A percentile compares a stretch with the other conserved stretches of the same genome.
These are phyloP conservation scores for Aspergillus viridinutans DNA, from an alignment of 2,329 filamentous ascomycete genomes.

Conservation along the genomic window DNA sequence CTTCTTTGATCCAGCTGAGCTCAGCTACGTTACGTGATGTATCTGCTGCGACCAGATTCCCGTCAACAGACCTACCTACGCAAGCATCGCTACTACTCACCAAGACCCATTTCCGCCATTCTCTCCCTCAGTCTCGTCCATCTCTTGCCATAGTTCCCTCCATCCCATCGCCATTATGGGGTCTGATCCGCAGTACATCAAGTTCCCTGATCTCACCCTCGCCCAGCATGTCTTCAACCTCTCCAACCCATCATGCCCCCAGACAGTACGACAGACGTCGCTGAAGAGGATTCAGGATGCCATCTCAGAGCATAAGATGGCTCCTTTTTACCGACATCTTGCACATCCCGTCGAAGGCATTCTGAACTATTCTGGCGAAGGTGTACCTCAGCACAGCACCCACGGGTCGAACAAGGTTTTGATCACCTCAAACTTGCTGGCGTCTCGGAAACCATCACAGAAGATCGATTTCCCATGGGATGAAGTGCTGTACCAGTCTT, in stretches of 20 bases:
- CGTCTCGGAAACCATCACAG: constrained; percentile 61
- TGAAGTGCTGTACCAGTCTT: constrained; percentile 74
- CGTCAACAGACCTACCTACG: constrained; percentile 11
- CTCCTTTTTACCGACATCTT: constrained; percentile 61
- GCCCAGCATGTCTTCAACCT: constrained; percentile 66
- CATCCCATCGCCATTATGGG: constrained; percentile 47
- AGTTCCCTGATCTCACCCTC: constrained; percentile 60
- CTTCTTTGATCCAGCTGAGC: constrained; percentile 35
- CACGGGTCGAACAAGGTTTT: constrained; percentile 41
- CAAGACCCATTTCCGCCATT: constrained; percentile 5
- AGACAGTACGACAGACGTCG: constrained; percentile 52
- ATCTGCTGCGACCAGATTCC: constrained; percentile 14
- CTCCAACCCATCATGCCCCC: constrained; percentile 56
- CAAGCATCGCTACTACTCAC: constrained; percentile 16
- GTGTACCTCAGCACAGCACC: constrained; percentile 46
- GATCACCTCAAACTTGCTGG: constrained; percentile 70
- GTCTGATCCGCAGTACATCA: constrained; percentile 62
- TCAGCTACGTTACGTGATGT: constrained; percentile 25
- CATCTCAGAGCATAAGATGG: constrained; percentile 63
- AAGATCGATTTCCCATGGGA: constrained; percentile 81
- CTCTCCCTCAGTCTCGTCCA: constrained; percentile 1
- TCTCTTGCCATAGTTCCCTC: constrained; percentile 1
- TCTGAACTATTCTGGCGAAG: constrained; percentile 71
- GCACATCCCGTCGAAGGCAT: constrained; percentile 69
- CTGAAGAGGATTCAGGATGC: constrained; percentile 60